A percentile compares a stretch with the other conserved stretches of the same genome.
phyloP scores from a whole-genome alignment of 345 rosid genomes.

The Rhodamnia argentea region DNA sequence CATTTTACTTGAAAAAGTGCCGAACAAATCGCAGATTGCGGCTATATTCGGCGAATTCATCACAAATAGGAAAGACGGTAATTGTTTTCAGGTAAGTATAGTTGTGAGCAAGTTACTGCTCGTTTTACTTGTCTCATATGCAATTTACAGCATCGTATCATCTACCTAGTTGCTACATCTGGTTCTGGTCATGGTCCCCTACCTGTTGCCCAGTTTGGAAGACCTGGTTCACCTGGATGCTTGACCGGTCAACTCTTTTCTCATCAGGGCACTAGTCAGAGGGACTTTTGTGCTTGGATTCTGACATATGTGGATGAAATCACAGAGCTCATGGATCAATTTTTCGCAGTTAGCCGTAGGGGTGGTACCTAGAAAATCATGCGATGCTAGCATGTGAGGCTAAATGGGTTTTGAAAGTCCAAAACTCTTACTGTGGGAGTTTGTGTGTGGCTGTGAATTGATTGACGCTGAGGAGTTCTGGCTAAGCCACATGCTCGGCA shows the following conservation, averaged over 20 bases:
- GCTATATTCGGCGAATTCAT: not conserved
- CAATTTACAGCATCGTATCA: not conserved
- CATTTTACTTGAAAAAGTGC: not conserved
- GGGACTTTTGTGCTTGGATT: not conserved
- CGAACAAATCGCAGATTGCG: not conserved
- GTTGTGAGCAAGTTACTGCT: not conserved
- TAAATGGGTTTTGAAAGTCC: not conserved
- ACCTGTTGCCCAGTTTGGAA: not conserved
- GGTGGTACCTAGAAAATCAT: not conserved
- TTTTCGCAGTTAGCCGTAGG: not conserved
- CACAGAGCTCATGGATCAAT: not conserved
- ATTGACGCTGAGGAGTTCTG: not conserved
- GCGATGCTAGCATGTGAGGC: not conserved
- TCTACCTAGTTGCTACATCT: not conserved
- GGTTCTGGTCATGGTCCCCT: not conserved
- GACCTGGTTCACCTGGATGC: not conserved
- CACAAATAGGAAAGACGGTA: not conserved
- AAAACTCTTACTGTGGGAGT: not conserved
- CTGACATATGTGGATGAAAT: not conserved
- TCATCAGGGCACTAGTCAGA: not conserved
- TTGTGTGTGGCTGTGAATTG: not conserved
- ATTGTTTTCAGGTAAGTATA: not conserved
- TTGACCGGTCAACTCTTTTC: not conserved
- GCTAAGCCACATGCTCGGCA: not conserved
- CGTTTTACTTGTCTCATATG: not conserved